Percentiles rank a stretch among this genome's conserved stretches.
These are phyloP conservation scores for Cladosporium colombiae DNA, from an alignment of 2,329 filamentous ascomycete species.

Conservation along the genomic window DNA sequence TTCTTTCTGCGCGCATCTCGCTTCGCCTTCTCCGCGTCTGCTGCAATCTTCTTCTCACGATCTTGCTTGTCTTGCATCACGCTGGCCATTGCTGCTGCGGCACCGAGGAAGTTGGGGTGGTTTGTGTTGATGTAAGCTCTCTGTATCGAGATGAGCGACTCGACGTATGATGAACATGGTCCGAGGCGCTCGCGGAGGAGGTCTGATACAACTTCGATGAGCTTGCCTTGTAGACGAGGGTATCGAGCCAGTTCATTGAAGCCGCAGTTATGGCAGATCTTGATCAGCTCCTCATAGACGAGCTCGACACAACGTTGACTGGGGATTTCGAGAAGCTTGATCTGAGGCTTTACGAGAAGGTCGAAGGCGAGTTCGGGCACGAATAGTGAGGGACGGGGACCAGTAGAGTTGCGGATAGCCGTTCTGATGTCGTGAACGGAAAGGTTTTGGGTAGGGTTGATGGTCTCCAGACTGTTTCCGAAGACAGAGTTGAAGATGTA, in stretches of 20 bases:
- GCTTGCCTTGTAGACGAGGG: conserved; percentile 88
- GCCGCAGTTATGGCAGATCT: conserved; percentile 98
- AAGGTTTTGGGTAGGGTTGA: conserved; percentile 93
- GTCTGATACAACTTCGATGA: conserved; percentile 97
- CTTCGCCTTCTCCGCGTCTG: conserved; percentile 82
- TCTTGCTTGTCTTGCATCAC: conserved; percentile 95
- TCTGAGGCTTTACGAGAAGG: conserved; percentile 95
- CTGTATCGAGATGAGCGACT: conserved; percentile 95
- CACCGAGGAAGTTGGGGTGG: conserved; percentile 96
- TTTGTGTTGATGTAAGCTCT: conserved; percentile 99
- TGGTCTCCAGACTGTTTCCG: conserved; percentile 91
- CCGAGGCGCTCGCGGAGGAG: conserved; percentile 88
- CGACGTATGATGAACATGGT: conserved; percentile 85
- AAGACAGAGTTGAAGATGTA: conserved; percentile 99
- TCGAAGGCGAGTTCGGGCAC: conserved; percentile 98
- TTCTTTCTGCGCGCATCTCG: conserved; percentile 81
- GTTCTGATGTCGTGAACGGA: conserved; percentile 94
- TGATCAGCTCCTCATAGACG: conserved; percentile 98
- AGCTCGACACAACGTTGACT: conserved; percentile 96
- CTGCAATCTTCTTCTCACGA: conserved; percentile 76
- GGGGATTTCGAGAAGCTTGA: conserved; percentile 91
- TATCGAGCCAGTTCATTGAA: conserved; percentile 91
- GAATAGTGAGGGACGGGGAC: conserved; percentile 90
- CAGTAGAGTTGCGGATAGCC: conserved; percentile 96
- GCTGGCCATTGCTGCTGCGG: conserved; percentile 94